Evolutionary conservation across 371 early-diverging fungal genomes (phyloP).

Genomic region (Actinomucor elegans): DNA sequence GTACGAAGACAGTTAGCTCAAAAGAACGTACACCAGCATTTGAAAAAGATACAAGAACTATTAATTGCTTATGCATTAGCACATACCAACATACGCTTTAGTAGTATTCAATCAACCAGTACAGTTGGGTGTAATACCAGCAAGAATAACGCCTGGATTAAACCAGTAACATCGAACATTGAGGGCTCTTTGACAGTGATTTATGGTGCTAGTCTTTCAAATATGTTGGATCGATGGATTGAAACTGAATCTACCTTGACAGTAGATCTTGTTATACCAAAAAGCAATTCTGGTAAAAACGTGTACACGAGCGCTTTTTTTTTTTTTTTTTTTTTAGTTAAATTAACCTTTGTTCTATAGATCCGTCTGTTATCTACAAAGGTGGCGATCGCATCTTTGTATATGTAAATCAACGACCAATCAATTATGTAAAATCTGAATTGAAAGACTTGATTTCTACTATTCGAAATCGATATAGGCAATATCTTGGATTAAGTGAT

Average conservation of each 20-base stretch:
- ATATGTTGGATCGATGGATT: constrained; percentile 19
- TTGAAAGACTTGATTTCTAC: constrained; percentile 35
- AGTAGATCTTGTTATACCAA: constrained; percentile 31
- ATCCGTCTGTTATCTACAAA: constrained; percentile 30
- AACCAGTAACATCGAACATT: constrained; percentile 20
- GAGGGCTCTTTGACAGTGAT: constrained; percentile 16
- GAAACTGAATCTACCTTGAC: constrained; percentile 11
- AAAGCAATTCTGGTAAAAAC: constrained; percentile 25
- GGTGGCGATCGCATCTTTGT: constrained; percentile 34
- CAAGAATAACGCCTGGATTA: constrained; percentile 22
- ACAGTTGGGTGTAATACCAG: constrained; percentile 12
- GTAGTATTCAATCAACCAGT: constrained; percentile 14
- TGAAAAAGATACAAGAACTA: constrained; percentile 29
- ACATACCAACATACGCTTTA: constrained; percentile 35
- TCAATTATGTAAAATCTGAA: constrained; percentile 35
- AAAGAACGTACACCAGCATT: constrained; percentile 14
- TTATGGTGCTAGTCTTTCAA: constrained; percentile 21
- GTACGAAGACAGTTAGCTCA: constrained; percentile 45
- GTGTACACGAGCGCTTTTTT: neutral
- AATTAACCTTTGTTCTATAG: constrained; percentile 15
- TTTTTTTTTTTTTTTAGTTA: too few species aligned
- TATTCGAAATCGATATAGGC: constrained; percentile 23
- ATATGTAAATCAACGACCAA: constrained; percentile 42
- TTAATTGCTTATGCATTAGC: constrained; percentile 29
- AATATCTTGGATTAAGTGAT: constrained; percentile 11